phyloP scores from a whole-genome alignment of 306 rosid genomes.

The Vigna nakashimae region DNA sequence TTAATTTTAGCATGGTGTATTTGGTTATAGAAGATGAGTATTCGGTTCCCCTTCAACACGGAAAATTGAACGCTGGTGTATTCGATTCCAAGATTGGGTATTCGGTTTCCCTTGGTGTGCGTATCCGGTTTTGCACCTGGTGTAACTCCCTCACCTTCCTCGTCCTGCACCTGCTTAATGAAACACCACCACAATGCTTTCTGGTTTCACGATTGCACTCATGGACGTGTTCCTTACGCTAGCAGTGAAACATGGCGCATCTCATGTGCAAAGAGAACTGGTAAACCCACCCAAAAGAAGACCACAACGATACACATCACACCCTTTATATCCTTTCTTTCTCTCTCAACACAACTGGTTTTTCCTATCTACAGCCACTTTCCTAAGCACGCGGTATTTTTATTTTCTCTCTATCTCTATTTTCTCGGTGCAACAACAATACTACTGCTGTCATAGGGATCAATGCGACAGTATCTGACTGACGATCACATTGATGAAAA shows the following conservation, averaged over 20 bases:
- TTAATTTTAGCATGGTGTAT: too few relatives aligned
- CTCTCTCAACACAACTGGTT: slow-evolving; percentile 10
- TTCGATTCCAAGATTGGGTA: too few relatives aligned
- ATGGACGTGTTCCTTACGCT: slow-evolving; percentile 25
- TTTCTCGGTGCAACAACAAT: slow-evolving; percentile 8
- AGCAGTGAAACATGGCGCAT: slow-evolving; percentile 52
- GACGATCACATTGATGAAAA: slow-evolving; percentile 36
- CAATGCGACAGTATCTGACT: neutral
- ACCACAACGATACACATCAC: slow-evolving; percentile 13
- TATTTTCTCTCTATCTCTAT: neutral
- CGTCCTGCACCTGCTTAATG: slow-evolving; percentile 37
- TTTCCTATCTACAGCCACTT: neutral
- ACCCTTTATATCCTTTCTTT: neutral
- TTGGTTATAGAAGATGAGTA: too few relatives aligned
- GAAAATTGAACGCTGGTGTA: too few relatives aligned
- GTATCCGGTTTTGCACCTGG: too few relatives aligned
- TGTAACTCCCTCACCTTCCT: slow-evolving; percentile 42
- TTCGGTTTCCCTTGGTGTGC: too few relatives aligned
- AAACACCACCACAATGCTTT: slow-evolving; percentile 46
- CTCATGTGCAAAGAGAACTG: slow-evolving; percentile 71
- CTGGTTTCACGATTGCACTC: slow-evolving; percentile 37
- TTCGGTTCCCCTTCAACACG: too few relatives aligned
- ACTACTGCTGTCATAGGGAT: neutral
- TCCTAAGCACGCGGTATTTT: slow-evolving; percentile 43
- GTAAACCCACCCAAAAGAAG: slow-evolving; percentile 50